These are phyloP conservation scores for Pezicula rhizophila DNA, from an alignment of 2,329 filamentous ascomycete species.

Conservation along the genomic window DNA sequence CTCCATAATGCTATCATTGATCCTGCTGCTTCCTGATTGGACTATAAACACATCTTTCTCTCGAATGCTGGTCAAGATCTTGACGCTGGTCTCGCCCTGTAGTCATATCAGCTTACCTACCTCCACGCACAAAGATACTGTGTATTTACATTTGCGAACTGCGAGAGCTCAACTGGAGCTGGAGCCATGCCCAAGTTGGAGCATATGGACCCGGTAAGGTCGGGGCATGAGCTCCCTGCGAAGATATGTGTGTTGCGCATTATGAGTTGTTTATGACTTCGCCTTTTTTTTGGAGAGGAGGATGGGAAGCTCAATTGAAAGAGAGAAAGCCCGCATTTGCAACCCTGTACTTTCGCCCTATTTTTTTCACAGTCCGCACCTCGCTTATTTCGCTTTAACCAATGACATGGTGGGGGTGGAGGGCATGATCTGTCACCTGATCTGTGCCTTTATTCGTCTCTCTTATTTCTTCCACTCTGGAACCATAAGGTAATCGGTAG, in stretches of 20 bases:
- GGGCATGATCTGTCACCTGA: no score
- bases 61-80: slow-evolving; percentile 70
- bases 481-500: no score
- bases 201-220: slow-evolving; percentile 60
- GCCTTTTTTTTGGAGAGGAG: neutral
- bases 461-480: no score
- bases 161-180: slow-evolving; percentile 58
- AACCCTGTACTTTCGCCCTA: no score
- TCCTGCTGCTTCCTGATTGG: slow-evolving; percentile 89
- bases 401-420: no score
- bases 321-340: no score
- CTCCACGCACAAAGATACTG: slow-evolving; percentile 18
- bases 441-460: no score
- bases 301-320: neutral
- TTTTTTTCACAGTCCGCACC: no score
- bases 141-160: slow-evolving; percentile 62
- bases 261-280: slow-evolving; percentile 11
- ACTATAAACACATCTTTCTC: slow-evolving; percentile 99
- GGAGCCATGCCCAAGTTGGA: slow-evolving; percentile 61
- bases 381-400: no score
- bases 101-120: slow-evolving; percentile 23
- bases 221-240: slow-evolving; percentile 60
- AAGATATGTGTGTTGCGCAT: slow-evolving; percentile 66
- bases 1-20: slow-evolving; percentile 99
- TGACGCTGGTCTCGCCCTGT: slow-evolving; percentile 64